Percentiles rank a stretch among this genome's conserved stretches.
Evolutionary conservation across 1,284 basidiomycete species (phyloP).

Genomic region (Ceratobasidium sp.): DNA sequence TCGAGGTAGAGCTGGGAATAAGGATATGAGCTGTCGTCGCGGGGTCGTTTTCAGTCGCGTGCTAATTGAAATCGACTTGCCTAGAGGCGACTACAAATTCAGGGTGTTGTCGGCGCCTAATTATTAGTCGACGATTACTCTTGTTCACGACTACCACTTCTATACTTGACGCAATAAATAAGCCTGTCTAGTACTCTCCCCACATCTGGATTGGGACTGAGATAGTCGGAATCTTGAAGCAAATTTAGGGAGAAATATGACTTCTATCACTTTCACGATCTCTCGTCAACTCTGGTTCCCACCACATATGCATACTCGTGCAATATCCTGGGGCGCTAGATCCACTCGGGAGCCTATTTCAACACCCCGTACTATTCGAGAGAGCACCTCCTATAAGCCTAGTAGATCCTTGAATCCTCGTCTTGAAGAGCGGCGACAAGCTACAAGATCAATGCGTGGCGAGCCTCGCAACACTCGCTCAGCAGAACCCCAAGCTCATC

Average conservation of each 20-base stretch:
- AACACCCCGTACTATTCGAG: background rate
- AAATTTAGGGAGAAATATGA: background rate
- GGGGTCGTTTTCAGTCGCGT: slow-evolving; percentile 38
- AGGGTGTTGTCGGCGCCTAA: slow-evolving; percentile 29
- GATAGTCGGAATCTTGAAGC: background rate
- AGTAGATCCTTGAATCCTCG: no score
- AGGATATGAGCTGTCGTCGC: slow-evolving; percentile 38
- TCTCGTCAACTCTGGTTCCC: background rate
- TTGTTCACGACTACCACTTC: no score
- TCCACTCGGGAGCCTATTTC: background rate
- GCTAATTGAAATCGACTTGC: slow-evolving; percentile 28
- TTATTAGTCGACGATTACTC: background rate
- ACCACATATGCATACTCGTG: background rate
- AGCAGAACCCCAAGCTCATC: background rate
- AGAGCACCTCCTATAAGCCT: background rate
- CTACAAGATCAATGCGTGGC: no score
- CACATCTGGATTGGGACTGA: background rate
- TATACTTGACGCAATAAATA: background rate
- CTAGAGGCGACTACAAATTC: slow-evolving; percentile 15
- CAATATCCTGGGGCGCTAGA: background rate
- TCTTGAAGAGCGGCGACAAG: background rate
- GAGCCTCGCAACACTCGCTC: background rate
- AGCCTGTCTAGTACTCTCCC: background rate
- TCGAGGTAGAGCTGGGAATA: slow-evolving; percentile 26
- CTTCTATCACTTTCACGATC: background rate